Conservation (phyloP, 1,139 yeast species). For the Yamadazyma atlantica region DNA sequence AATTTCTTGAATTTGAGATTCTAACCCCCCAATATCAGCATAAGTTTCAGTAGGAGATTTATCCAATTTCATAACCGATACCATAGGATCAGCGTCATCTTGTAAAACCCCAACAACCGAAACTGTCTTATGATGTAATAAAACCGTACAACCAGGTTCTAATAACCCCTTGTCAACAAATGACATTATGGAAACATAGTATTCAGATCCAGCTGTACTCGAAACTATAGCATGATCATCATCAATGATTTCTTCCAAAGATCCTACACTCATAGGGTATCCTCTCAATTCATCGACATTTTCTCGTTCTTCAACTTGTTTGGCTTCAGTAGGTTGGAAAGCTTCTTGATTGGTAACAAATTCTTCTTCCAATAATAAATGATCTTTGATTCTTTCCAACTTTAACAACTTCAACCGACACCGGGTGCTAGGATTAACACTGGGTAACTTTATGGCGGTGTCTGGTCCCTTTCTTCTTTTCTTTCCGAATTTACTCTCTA, state of each 20-base stretch:
- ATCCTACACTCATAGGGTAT: conserved; percentile 95
- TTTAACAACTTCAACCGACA: conserved; percentile 87
- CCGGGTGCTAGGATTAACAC: conserved; percentile 88
- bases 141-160: conserved; percentile 98
- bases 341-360: conserved; percentile 94
- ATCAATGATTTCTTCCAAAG: conserved; percentile 93
- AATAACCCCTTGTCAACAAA: conserved; percentile 94
- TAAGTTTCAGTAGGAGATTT: conserved; percentile 96
- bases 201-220: conserved; percentile 94
- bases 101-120: conserved; percentile 90
- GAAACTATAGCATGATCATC: conserved; percentile 99
- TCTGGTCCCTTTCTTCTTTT: conserved; percentile 93
- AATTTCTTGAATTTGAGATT: conserved; percentile 93
- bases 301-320: conserved; percentile 93
- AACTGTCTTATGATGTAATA: conserved; percentile 92
- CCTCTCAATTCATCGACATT: conserved; percentile 96
- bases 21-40: conserved; percentile 97
- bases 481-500: conserved; percentile 88
- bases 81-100: conserved; percentile 98
- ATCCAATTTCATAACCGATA: conserved; percentile 94
- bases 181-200: conserved; percentile 93
- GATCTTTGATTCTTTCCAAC: conserved; percentile 96
- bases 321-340: conserved; percentile 93
- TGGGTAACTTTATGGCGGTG: conserved; percentile 82
- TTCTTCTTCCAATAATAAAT: conserved; percentile 90